phyloP scores from a whole-genome alignment of 805 yeast species.

The Suhomyces sp. region DNA sequence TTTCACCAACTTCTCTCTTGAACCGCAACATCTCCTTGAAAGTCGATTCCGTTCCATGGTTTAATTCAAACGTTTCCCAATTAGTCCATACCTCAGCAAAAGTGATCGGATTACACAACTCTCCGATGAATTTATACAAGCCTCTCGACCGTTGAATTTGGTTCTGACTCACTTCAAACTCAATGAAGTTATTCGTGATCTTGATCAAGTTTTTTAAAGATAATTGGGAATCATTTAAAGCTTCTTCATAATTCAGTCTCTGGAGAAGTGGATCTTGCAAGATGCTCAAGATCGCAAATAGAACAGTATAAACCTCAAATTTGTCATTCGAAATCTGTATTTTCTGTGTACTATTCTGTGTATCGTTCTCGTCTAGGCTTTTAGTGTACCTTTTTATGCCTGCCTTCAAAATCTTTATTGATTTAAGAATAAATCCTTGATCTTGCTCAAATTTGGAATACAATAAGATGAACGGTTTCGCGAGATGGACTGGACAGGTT shows the following conservation, averaged over 20 bases:
- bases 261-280: slow-evolving; percentile 15
- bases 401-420: slow-evolving; percentile 30
- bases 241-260: slow-evolving; percentile 44
- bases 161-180: slow-evolving; percentile 51
- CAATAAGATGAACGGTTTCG: slow-evolving; percentile 49
- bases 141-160: slow-evolving; percentile 64
- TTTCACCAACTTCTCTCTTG: slow-evolving; percentile 44
- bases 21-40: slow-evolving; percentile 71
- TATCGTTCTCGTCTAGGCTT: neutral
- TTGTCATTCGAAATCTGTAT: slow-evolving; percentile 17
- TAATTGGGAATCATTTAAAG: slow-evolving; percentile 41
- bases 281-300: slow-evolving; percentile 6
- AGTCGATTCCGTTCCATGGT: slow-evolving; percentile 66
- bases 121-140: slow-evolving; percentile 45
- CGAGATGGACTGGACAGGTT: slow-evolving; percentile 45
- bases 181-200: slow-evolving; percentile 54
- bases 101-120: slow-evolving; percentile 20
- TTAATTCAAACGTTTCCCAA: slow-evolving; percentile 77
- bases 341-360: neutral
- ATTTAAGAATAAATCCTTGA: slow-evolving; percentile 49
- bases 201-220: slow-evolving; percentile 42
- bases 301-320: slow-evolving; percentile 18
- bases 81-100: slow-evolving; percentile 47
- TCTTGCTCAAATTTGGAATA: slow-evolving; percentile 65
- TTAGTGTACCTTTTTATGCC: slow-evolving; percentile 14